Percentiles rank a stretch among this genome's conserved stretches.
phyloP scores from a whole-genome alignment of 805 yeast genomes.

The Lipomyces kockii region DNA sequence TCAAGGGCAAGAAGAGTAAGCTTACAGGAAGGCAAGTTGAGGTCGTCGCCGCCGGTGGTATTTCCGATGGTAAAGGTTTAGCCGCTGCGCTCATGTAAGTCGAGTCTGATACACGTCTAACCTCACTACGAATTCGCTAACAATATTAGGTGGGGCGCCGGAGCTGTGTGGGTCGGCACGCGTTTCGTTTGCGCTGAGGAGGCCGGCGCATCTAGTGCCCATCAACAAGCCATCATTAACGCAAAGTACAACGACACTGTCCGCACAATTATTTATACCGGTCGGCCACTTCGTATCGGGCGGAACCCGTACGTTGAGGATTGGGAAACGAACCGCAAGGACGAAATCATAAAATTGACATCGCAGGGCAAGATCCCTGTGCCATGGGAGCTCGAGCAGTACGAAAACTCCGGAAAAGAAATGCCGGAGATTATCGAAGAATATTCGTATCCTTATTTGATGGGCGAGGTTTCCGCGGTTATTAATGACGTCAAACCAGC shows the following conservation, averaged over 20 bases:
- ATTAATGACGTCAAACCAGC: constrained; percentile 39
- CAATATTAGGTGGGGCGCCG: constrained; percentile 35
- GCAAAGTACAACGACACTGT: constrained; percentile 38
- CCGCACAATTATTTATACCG: constrained; percentile 40
- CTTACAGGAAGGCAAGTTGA: constrained; percentile 39
- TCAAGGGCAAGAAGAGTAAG: constrained; percentile 37
- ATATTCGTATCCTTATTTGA: constrained; percentile 34
- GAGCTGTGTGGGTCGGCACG: constrained; percentile 43
- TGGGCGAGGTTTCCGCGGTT: constrained; percentile 42
- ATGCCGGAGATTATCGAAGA: constrained; percentile 37
- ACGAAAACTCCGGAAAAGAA: constrained; percentile 34
- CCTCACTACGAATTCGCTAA: neutral
- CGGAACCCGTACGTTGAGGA: constrained; percentile 38
- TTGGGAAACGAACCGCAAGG: constrained; percentile 40
- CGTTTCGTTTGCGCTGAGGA: constrained; percentile 40
- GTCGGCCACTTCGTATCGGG: constrained; percentile 39
- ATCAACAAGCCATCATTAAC: constrained; percentile 37
- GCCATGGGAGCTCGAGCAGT: constrained; percentile 37
- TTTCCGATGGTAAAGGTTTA: constrained; percentile 37
- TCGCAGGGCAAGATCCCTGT: constrained; percentile 38
- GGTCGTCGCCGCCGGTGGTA: constrained; percentile 42
- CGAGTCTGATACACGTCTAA: neutral
- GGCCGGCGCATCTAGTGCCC: constrained; percentile 40
- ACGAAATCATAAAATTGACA: constrained; percentile 37
- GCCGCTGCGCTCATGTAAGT: constrained; percentile 39